Conservation (phyloP, 306 rosid species). For the Trichosanthes cucumerina region DNA sequence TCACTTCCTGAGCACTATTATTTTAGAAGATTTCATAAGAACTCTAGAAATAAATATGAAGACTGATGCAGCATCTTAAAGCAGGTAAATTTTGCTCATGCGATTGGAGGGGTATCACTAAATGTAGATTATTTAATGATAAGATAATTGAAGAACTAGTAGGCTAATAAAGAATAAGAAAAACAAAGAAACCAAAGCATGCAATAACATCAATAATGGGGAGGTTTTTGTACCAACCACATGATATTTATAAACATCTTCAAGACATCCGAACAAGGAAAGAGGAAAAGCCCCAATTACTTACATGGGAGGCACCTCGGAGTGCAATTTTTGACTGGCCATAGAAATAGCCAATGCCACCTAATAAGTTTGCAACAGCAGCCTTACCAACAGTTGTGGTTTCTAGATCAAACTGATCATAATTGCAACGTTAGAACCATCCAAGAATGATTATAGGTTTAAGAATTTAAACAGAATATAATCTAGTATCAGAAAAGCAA, state of each 20-base stretch:
- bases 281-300: neutral
- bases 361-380: conserved; percentile 77
- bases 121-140: neutral
- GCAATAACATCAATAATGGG: neutral
- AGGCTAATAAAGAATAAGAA: neutral
- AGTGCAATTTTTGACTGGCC: conserved; percentile 80
- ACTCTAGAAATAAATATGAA: too few species aligned
- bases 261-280: neutral
- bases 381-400: conserved; percentile 68
- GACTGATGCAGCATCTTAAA: neutral
- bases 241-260: neutral
- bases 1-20: neutral
- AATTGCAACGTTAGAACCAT: conserved; percentile 17
- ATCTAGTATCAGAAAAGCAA: neutral
- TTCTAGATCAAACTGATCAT: conserved; percentile 67
- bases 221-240: neutral
- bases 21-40: neutral
- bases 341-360: conserved; percentile 93
- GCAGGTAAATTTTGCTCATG: neutral
- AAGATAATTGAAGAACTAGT: neutral
- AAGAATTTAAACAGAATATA: conserved; percentile 11
- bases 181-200: neutral
- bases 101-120: neutral
- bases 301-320: conserved; percentile 41
- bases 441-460: neutral